Evolutionary conservation across 306 rosid genomes (phyloP).

Genomic region (Senna tora): DNA sequence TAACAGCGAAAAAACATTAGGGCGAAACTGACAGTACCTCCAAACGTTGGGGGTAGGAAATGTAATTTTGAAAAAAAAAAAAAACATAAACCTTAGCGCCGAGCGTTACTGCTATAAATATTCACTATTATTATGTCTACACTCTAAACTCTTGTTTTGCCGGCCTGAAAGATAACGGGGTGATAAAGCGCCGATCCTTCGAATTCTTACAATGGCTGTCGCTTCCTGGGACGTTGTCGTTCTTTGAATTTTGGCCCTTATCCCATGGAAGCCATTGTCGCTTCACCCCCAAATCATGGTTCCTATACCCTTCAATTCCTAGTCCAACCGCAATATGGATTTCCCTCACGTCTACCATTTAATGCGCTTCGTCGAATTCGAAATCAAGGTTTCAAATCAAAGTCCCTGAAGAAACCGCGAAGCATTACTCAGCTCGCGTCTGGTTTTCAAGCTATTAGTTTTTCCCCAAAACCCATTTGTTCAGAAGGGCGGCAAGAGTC

Average conservation of each 20-base stretch:
- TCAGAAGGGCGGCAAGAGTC: constrained; percentile 31
- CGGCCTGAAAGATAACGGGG: not conserved
- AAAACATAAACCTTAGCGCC: not conserved
- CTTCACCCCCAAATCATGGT: constrained; percentile 33
- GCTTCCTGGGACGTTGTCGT: not conserved
- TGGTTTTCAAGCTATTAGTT: constrained; percentile 30
- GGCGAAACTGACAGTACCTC: no score
- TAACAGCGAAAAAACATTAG: no score
- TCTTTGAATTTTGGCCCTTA: constrained; percentile 6
- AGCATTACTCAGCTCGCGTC: constrained; percentile 35
- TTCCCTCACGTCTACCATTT: constrained; percentile 16
- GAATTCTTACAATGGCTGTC: constrained; percentile 16
- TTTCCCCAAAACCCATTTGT: constrained; percentile 21
- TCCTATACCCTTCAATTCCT: constrained; percentile 26
- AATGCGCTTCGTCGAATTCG: constrained; percentile 36
- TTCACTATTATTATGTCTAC: not conserved
- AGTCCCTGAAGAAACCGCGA: constrained; percentile 13
- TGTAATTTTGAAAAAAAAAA: no score
- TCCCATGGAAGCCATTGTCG: constrained; percentile 51
- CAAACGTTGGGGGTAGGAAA: no score
- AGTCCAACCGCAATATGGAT: constrained; percentile 11
- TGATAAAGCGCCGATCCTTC: not conserved
- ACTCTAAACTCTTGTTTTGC: not conserved
- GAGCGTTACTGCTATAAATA: not conserved
- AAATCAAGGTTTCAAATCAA: constrained; percentile 35